Percentiles rank a stretch among this genome's conserved stretches.
These are phyloP conservation scores for Pyrenochaeta sp. DNA, from an alignment of 2,329 filamentous ascomycete species.

Conservation along the genomic window DNA sequence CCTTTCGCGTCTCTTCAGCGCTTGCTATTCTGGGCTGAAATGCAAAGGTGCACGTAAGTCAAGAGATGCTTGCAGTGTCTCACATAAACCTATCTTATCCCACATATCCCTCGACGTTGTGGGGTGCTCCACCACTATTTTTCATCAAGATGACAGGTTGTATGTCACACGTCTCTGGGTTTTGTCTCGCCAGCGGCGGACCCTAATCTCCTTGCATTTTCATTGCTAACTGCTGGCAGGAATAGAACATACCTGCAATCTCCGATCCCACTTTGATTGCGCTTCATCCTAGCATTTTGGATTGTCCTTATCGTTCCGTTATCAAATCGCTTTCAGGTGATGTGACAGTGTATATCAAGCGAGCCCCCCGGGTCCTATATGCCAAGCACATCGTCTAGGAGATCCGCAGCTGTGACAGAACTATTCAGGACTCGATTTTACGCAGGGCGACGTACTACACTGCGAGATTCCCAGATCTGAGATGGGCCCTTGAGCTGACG, in stretches of 20 bases:
- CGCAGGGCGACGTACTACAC: neutral
- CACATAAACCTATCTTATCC: neutral
- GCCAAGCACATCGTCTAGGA: constrained; percentile 9
- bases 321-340: neutral
- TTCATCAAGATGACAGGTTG: neutral
- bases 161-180: neutral
- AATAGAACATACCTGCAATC: neutral
- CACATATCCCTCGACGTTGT: neutral
- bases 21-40: constrained; percentile 7
- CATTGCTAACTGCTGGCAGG: neutral
- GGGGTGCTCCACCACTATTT: neutral
- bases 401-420: constrained; percentile 22
- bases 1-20: constrained; percentile 15
- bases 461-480: neutral
- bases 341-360: neutral
- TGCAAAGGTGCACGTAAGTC: constrained; percentile 16
- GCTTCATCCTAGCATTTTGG: neutral
- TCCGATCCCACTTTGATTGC: neutral
- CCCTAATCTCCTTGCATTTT: neutral
- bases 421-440: neutral
- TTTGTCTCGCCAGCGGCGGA: neutral
- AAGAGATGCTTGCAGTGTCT: constrained; percentile 13
- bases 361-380: neutral
- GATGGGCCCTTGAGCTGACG: neutral
- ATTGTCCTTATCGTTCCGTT: neutral